Percentiles rank a stretch among this genome's conserved stretches.
Evolutionary conservation across 2,329 filamentous ascomycete species (phyloP).

Genomic region (Ophiocordyceps camponoti-saundersi): DNA sequence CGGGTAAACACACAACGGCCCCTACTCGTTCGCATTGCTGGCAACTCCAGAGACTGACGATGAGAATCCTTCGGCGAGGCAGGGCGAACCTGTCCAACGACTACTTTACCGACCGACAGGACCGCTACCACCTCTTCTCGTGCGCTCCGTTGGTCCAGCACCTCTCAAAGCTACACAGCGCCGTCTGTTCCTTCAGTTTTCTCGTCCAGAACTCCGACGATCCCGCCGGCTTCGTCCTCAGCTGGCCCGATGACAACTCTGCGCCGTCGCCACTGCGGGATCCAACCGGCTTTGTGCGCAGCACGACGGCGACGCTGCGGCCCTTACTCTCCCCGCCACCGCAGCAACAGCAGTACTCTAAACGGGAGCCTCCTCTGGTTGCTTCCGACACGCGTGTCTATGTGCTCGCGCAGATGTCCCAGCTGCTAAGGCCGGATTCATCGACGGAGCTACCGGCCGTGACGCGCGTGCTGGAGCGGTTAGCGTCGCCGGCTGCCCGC

Average conservation of each 20-base stretch:
- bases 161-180: constrained; percentile 61
- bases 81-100: constrained; percentile 77
- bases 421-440: constrained; percentile 58
- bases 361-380: constrained; percentile 4
- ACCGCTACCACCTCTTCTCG: constrained; percentile 82
- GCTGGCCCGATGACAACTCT: constrained; percentile 62
- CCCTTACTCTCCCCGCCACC: constrained; percentile 38
- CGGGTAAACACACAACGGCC: constrained; percentile 32
- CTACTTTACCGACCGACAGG: constrained; percentile 92
- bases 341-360: background rate
- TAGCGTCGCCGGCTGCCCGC: constrained; percentile 45
- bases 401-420: constrained; percentile 74
- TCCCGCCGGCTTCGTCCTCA: constrained; percentile 38
- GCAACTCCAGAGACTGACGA: background rate
- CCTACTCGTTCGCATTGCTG: no score
- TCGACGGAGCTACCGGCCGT: constrained; percentile 83
- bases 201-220: constrained; percentile 47
- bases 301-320: constrained; percentile 49
- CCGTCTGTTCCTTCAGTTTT: constrained; percentile 69
- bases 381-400: constrained; percentile 59
- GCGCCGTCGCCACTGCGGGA: constrained; percentile 58
- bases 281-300: constrained; percentile 49
- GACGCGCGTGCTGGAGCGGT: constrained; percentile 51
- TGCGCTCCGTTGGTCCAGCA: constrained; percentile 68
- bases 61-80: background rate